Evolutionary conservation across 1,139 yeast species (phyloP), one percentile per base, ranked within the genome.

Genomic region (Taphrina confusa): DNA sequence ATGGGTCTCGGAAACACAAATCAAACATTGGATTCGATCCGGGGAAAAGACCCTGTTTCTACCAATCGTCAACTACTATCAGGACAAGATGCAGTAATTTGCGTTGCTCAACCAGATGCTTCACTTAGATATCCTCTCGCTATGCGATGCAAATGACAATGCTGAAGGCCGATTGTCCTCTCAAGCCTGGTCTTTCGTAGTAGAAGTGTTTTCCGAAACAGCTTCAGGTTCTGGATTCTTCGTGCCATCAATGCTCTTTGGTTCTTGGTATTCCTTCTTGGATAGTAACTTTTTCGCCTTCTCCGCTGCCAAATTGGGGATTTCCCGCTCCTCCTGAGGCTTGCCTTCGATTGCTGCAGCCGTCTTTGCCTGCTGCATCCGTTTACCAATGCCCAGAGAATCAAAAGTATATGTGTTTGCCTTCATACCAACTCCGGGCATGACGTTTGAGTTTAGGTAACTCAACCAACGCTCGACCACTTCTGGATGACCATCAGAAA

Each of bases 401-500:
- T 62, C 64, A 18, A 34, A 51, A 14, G 47, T 39, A 27, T 36
- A 61, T 12, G 49, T 36, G 25, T 80, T 79, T 44, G 95, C 94
- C 70, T 83, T 84, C 72, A 90, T 82, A 66, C 92, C 89, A 11
- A 92, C 92, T 65, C 92, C 95, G 54, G 85, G 80, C 62, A 87
- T 78, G 16, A 90, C 80, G 72, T 92, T 83, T 73, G 88, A 87
- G 68, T 85, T 81, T 58, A 92, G 76, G 66, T 86, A 87, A 30
- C 95, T 82, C 62, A 91, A 78, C 83, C 92, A 85, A 60, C 87
- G 75, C 71, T 92, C 96, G 50, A 92, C 78, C 2, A 87, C 84
- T 69, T 89, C 96, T 0, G 92, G 85, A 65, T 87, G 84, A 23
- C 96, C 82, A 73, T 92, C 97, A 78, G 81, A 90, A 18, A 90